Conservation (phyloP, 192 early-diverging fungal species). For the Entophlyctis helioformis region DNA sequence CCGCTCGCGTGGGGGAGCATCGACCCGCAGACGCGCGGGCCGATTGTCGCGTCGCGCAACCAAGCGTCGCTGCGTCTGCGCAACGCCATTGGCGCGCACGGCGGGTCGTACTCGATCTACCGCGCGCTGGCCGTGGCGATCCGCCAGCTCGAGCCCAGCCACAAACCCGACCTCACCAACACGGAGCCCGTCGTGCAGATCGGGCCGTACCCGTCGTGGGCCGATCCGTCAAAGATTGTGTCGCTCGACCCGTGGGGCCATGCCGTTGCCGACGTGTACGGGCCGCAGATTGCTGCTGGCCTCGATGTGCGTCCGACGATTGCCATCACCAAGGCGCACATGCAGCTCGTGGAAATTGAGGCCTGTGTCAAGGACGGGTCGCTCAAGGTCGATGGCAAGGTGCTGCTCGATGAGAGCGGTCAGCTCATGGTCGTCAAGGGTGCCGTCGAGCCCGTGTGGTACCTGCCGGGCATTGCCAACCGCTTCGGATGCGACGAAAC, state of each 20-base stretch:
- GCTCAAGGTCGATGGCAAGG: slow-evolving; percentile 66
- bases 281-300: slow-evolving; percentile 48
- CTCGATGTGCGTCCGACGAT: slow-evolving; percentile 83
- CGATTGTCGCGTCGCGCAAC: slow-evolving; percentile 73
- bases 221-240: slow-evolving; percentile 77
- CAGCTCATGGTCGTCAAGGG: slow-evolving; percentile 78
- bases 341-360: slow-evolving; percentile 85
- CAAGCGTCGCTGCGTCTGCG: slow-evolving; percentile 62
- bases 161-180: slow-evolving; percentile 75
- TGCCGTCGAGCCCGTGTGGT: slow-evolving; percentile 92
- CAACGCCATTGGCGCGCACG: slow-evolving; percentile 94
- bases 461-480: slow-evolving; percentile 80
- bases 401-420: slow-evolving; percentile 64
- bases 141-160: slow-evolving; percentile 68
- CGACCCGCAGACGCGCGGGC: slow-evolving; percentile 62
- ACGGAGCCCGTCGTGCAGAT: slow-evolving; percentile 78
- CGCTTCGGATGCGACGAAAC: slow-evolving; percentile 79
- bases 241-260: slow-evolving; percentile 92
- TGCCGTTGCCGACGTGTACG: slow-evolving; percentile 50
- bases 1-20: slow-evolving; percentile 63
- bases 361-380: slow-evolving; percentile 47
- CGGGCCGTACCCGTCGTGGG: slow-evolving; percentile 70
- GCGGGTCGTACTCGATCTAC: slow-evolving; percentile 85
- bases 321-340: slow-evolving; percentile 90
- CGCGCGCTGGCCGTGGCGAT: slow-evolving; percentile 85